phyloP scores from a whole-genome alignment of 345 rosid species.

The Salix viminalis region DNA sequence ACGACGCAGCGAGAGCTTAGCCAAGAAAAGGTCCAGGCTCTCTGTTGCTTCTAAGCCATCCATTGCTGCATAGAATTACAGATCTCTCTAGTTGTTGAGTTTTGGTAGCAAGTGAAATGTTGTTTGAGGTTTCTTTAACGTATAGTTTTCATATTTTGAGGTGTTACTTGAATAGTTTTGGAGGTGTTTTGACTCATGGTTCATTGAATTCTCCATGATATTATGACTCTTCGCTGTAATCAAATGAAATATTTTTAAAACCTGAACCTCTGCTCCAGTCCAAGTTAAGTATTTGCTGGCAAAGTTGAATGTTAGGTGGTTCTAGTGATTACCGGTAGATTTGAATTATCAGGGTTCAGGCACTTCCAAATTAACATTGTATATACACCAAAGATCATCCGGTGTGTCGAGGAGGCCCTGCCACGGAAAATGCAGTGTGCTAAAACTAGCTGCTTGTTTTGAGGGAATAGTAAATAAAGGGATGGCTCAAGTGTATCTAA shows the following conservation, averaged over 20 bases:
- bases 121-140: background rate
- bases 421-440: background rate
- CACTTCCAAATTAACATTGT: too few species aligned
- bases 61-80: conserved; percentile 9
- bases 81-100: background rate
- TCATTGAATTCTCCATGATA: background rate
- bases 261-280: too few species aligned
- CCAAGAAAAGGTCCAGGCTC: conserved; percentile 26
- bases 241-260: background rate
- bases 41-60: conserved; percentile 30
- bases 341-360: background rate
- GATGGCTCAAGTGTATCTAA: too few species aligned
- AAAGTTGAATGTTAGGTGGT: background rate
- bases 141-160: background rate
- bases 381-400: too few species aligned
- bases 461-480: background rate
- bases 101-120: conserved; percentile 9
- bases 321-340: background rate
- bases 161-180: background rate
- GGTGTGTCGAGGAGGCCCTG: background rate
- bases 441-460: background rate
- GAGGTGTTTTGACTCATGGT: background rate
- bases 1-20: conserved; percentile 28
- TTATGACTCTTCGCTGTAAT: background rate
- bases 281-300: background rate